Evolutionary conservation across 345 rosid species (phyloP), one percentile per base, ranked within the genome.

Genomic region (Clarkia xantiana): DNA sequence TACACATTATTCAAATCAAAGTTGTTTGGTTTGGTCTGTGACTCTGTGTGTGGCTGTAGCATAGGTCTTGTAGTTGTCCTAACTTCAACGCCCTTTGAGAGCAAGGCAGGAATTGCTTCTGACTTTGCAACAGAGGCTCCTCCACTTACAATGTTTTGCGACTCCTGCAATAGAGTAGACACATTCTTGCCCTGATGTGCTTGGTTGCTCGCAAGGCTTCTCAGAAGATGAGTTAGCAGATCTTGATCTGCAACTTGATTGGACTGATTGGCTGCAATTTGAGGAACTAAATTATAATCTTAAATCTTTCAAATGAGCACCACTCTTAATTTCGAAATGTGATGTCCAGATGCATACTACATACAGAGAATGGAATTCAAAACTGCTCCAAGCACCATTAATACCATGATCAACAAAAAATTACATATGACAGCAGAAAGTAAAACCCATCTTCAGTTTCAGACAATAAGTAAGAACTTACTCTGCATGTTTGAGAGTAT

Each of bases 1-100:
- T 80, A 93, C 47, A 67, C 62, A 63, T 87, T 91, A 71, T 93
- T 93, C 66, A 93, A 71, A 74, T 93, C 99, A 65, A 93, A 93
- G 65, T 76, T 84, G 69, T 78, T 93, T 68, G 77, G 62, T 71
- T 79, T 87, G 54, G 53, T 67, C 58, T 55, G 77, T 42, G 69
- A 41, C 52, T 56, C 76, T 25, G 68, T 45, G 42, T 64, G 63
- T 52, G 71, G 77, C 42, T 55, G 60, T 65, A 69, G 77, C 50
- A 51, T 56, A 51, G 73, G 64, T 60, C 60, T 50, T 49, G 72
- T 65, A 51, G 67, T 62, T 42, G 36, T 29, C 8, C 9, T 4
- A 29, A 71, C 80, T 61, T 64, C 73, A 36, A 22, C 43, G 42
- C 71, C 78, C 65, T 77, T 73, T 15, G 75, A 77, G 50, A 77